Evolutionary conservation across 176 grass and related monocot species (phyloP).

Genomic region (Thalia dealbata): DNA sequence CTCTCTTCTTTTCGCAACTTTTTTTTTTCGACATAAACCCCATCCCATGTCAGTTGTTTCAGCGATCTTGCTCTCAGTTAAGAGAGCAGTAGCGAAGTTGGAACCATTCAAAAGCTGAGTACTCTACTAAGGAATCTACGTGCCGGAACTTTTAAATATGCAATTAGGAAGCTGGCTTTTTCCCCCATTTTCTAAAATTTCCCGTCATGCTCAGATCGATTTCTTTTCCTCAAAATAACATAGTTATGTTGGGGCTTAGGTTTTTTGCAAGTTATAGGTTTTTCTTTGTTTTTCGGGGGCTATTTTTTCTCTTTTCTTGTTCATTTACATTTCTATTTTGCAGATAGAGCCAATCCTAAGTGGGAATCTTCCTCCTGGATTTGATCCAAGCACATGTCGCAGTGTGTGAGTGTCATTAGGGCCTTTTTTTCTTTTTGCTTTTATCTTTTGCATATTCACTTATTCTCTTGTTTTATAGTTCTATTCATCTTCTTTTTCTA

Average conservation of each 20-base stretch:
- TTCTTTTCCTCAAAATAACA: background rate
- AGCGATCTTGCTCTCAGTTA: no score
- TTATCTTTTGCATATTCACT: constrained; percentile 12
- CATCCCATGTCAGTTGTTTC: background rate
- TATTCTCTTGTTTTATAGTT: background rate
- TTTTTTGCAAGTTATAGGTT: background rate
- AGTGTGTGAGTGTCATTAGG: constrained; percentile 75
- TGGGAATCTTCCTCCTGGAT: constrained; percentile 95
- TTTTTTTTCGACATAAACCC: background rate
- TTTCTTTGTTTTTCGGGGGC: constrained; percentile 18
- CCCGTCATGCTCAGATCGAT: background rate
- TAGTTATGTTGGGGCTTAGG: background rate
- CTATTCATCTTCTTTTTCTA: background rate
- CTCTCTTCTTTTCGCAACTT: background rate
- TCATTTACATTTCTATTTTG: constrained; percentile 46
- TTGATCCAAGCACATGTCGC: constrained; percentile 95
- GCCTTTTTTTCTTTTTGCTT: constrained; percentile 25
- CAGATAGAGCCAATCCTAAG: constrained; percentile 95
- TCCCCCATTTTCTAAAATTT: background rate
- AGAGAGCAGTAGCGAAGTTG: background rate
- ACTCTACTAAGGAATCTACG: no score
- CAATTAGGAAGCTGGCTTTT: background rate
- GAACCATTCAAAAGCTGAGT: background rate
- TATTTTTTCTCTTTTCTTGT: constrained; percentile 36
- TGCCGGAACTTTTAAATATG: no score